Conservation (phyloP, 2,329 filamentous ascomycete genomes). For the Blastomyces gilchristii region DNA sequence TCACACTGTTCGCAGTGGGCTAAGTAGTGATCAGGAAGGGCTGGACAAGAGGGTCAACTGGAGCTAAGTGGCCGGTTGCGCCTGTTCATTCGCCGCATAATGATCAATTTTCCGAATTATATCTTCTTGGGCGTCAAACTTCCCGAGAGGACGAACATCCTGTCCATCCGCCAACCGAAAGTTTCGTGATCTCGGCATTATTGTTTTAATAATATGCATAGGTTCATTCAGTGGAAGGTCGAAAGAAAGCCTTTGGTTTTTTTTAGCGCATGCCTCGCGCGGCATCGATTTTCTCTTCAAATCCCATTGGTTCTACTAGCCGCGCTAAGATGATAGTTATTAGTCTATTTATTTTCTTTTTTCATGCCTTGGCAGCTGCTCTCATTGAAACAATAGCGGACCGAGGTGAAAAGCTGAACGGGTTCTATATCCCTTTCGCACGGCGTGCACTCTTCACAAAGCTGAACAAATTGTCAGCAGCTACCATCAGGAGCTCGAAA, state of each 20-base stretch:
- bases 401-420: neutral
- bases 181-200: neutral
- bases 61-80: neutral
- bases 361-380: neutral
- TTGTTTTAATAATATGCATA: neutral
- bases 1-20: neutral
- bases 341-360: neutral
- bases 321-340: neutral
- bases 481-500: no score
- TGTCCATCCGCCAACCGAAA: neutral
- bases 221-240: no score
- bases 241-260: neutral
- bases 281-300: neutral
- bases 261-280: neutral
- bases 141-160: neutral
- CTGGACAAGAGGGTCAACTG: neutral
- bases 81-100: neutral
- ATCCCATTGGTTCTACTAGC: neutral
- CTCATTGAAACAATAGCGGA: neutral
- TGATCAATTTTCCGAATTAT: neutral
- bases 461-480: no score
- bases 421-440: neutral
- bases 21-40: neutral
- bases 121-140: neutral
- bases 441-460: neutral